A percentile compares a stretch with the other conserved stretches of the same genome.
phyloP scores from a whole-genome alignment of 495 filamentous ascomycete species.

The Margaritispora aquatica region DNA sequence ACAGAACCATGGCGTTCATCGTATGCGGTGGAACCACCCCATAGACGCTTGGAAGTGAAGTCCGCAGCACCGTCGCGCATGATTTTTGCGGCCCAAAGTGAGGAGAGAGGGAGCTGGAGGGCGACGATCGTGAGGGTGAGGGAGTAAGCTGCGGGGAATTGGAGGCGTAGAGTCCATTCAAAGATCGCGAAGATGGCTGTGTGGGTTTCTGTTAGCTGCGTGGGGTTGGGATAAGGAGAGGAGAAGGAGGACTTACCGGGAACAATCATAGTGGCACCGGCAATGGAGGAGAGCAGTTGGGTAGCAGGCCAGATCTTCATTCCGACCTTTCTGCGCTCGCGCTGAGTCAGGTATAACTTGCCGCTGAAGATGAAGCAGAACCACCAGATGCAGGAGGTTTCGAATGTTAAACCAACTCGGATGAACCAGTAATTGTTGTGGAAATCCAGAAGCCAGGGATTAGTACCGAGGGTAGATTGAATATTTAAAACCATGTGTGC shows the following conservation, averaged over 20 bases:
- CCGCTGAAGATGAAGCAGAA: constrained; percentile 67
- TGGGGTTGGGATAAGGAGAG: neutral
- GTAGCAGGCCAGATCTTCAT: constrained; percentile 58
- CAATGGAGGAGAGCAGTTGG: constrained; percentile 68
- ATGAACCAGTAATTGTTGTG: constrained; percentile 39
- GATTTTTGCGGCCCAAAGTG: constrained; percentile 59
- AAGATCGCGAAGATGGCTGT: constrained; percentile 65
- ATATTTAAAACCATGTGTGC: constrained; percentile 51
- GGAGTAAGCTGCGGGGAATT: constrained; percentile 52
- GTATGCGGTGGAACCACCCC: neutral
- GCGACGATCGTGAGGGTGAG: constrained; percentile 61
- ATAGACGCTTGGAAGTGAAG: constrained; percentile 4
- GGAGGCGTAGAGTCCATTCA: constrained; percentile 40
- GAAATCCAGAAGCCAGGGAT: neutral
- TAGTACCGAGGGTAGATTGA: constrained; percentile 36
- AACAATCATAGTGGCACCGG: constrained; percentile 70
- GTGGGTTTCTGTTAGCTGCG: constrained; percentile 13
- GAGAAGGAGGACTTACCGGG: constrained; percentile 53
- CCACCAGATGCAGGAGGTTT: constrained; percentile 63
- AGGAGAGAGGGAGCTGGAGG: constrained; percentile 73
- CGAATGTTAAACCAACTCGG: constrained; percentile 44
- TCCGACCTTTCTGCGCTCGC: constrained; percentile 48
- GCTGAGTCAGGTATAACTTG: constrained; percentile 61
- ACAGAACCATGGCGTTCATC: neutral
- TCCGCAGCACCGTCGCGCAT: neutral